phyloP scores from a whole-genome alignment of 768 basidiomycete species.

The Mycena latifolia region DNA sequence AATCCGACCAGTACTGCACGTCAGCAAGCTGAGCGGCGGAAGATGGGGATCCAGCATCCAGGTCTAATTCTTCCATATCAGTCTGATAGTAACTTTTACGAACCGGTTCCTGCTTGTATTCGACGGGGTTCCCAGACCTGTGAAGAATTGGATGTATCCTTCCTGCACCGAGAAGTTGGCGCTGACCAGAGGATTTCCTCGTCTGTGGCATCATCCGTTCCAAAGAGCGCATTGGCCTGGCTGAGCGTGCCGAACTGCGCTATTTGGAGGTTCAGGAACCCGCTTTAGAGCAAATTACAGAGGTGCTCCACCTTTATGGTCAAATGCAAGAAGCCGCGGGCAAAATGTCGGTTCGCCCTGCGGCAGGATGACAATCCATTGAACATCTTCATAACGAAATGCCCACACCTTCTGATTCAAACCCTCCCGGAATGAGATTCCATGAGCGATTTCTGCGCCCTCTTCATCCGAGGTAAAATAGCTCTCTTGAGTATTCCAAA shows the following conservation, averaged over 20 bases:
- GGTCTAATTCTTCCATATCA: conserved; percentile 46
- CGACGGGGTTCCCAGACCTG: conserved; percentile 47
- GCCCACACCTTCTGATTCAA: conserved; percentile 57
- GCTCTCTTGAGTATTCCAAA: conserved; percentile 85
- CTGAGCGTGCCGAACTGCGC: conserved; percentile 77
- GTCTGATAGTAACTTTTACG: conserved; percentile 68
- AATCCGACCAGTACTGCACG: conserved; percentile 79
- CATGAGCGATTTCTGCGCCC: conserved; percentile 60
- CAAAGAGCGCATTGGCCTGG: conserved; percentile 54
- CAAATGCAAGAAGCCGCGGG: conserved; percentile 77
- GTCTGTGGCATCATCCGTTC: conserved; percentile 42
- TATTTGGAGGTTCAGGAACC: conserved; percentile 40
- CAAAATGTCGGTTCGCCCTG: conserved; percentile 64
- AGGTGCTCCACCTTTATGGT: conserved; percentile 66
- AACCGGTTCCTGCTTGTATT: conserved; percentile 67
- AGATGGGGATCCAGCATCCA: conserved; percentile 32
- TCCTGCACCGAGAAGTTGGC: conserved; percentile 27
- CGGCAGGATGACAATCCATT: conserved; percentile 16
- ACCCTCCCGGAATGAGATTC: conserved; percentile 78
- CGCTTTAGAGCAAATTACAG: conserved; percentile 18
- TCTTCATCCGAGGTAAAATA: conserved; percentile 68
- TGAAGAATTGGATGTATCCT: conserved; percentile 1
- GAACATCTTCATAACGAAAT: conserved; percentile 2
- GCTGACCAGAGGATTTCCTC: conserved; percentile 28
- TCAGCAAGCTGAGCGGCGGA: conserved; percentile 38